A percentile compares a stretch with the other conserved stretches of the same genome.
Evolutionary conservation across 2,329 filamentous ascomycete genomes (phyloP).

Genomic region (Colletotrichum sp.): DNA sequence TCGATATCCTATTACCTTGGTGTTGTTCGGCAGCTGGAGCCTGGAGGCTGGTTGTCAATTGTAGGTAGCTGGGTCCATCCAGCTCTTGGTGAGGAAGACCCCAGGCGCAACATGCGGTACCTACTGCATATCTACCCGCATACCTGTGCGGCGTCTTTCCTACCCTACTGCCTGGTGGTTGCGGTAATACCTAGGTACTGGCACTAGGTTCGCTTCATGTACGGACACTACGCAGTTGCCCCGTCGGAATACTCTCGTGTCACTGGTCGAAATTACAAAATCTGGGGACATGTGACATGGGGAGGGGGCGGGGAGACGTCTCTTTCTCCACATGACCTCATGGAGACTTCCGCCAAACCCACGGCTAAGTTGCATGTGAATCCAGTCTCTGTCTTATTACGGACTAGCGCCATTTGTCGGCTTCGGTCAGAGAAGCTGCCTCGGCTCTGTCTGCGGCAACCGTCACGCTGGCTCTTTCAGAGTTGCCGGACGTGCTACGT

Average conservation of each 20-base stretch:
- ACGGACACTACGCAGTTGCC: not conserved
- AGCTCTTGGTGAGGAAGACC: not conserved
- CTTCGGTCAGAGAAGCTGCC: conserved; percentile 21
- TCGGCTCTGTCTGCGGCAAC: conserved; percentile 21
- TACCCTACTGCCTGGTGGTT: not conserved
- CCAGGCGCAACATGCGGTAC: not conserved
- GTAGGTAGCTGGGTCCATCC: not conserved
- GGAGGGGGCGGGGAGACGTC: not conserved
- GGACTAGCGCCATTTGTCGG: conserved; percentile 19
- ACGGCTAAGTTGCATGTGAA: conserved; percentile 17
- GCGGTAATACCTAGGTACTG: not conserved
- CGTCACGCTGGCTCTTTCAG: conserved; percentile 2
- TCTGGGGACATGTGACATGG: conserved; percentile 11
- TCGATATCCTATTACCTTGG: not conserved
- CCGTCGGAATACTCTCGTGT: not conserved
- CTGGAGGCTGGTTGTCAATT: not conserved
- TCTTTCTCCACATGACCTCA: conserved; percentile 20
- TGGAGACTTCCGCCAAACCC: not conserved
- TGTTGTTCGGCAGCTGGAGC: not conserved
- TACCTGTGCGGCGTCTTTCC: not conserved
- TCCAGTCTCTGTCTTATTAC: not conserved
- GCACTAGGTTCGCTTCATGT: too few relatives aligned
- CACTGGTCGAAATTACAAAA: not conserved
- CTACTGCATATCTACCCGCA: not conserved
- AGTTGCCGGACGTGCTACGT: conserved; percentile 13